Percentiles rank a stretch among this genome's conserved stretches.
phyloP scores from a whole-genome alignment of 2,329 filamentous ascomycete species.

The Lachnellula suecica region DNA sequence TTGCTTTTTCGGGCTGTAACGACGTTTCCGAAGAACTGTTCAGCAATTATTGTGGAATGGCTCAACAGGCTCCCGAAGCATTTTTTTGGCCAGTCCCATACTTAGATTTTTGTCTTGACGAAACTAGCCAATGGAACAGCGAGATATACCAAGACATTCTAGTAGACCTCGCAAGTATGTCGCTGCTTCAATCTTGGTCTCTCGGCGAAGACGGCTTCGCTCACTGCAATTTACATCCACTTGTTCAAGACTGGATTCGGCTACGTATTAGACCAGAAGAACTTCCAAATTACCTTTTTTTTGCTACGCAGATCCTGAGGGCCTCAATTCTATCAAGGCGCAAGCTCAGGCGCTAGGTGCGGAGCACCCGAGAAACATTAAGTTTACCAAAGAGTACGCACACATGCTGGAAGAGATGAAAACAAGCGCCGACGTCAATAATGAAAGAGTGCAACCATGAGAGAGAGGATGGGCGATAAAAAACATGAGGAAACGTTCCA shows the following conservation, averaged over 20 bases:
- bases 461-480: too few species aligned
- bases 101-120: conserved; percentile 3
- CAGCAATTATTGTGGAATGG: conserved; percentile 3
- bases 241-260: conserved; percentile 25
- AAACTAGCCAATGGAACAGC: conserved; percentile 6
- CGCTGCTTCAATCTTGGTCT: conserved; percentile 22
- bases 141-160: conserved; percentile 17
- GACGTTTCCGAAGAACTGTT: conserved; percentile 28
- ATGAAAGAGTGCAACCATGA: too few species aligned
- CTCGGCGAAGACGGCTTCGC: conserved; percentile 8
- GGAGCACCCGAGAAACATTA: conserved; percentile 1
- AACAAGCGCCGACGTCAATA: neutral
- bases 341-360: conserved; percentile 5
- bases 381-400: neutral
- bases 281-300: conserved; percentile 3
- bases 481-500: too few species aligned
- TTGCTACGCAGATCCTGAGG: neutral
- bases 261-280: conserved; percentile 10
- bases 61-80: neutral
- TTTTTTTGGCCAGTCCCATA: conserved; percentile 7
- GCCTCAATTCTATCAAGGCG: conserved; percentile 7
- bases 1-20: conserved; percentile 24
- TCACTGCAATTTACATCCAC: conserved; percentile 22
- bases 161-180: conserved; percentile 13
- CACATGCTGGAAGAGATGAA: neutral